Evolutionary conservation across 805 yeast species (phyloP), one percentile per base, ranked within the genome.

Genomic region (Barnettozyma wickerhamii): DNA sequence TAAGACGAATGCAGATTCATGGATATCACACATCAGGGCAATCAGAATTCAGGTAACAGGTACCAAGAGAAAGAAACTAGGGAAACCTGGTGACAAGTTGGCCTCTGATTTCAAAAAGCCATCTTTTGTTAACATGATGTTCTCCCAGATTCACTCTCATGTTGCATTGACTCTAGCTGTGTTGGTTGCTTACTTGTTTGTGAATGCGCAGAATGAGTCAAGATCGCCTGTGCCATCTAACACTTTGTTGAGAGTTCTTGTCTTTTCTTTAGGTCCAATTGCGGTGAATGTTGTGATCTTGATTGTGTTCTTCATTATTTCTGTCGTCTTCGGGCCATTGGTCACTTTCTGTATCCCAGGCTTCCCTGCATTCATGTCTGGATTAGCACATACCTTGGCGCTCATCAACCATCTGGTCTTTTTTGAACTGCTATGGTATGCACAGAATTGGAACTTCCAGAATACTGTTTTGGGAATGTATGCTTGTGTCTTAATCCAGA

Each of bases 31-130:
- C 52, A 66, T 68, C 17, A 65, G 80, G 47, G 61, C 69, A 17
- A 62, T 70, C 2, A 66, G 87, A 58, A 73, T 77, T 45, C 71
- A 74, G 48, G 49, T 72, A 1, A 75, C 81, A 12, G 85, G 85
- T 3, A 71, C 79, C 13, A 78, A 79, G 53, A 62, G 64, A 43
- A 68, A 66, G 51, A 59, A 55, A 27, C 46, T 64, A 24, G 65
- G 66, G 12, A 62, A 58, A 15, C 55, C 60, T 9, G 67, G 66
- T 5, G 73, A 69, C 20, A 64, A 65, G 19, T 56, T 65, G 37
- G 63, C 65, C 1, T 57, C 72, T 2, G 74, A 72, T 42, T 69
- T 68, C 47, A 69, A 71, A 42, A 66, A 68, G 34, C 83, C 83
- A 1, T 73, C 81, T 0, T 55, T 70, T 28, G 23, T 69, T 18